Conservation (phyloP, 768 basidiomycete genomes). For the Phlegmacium glaucopus region DNA sequence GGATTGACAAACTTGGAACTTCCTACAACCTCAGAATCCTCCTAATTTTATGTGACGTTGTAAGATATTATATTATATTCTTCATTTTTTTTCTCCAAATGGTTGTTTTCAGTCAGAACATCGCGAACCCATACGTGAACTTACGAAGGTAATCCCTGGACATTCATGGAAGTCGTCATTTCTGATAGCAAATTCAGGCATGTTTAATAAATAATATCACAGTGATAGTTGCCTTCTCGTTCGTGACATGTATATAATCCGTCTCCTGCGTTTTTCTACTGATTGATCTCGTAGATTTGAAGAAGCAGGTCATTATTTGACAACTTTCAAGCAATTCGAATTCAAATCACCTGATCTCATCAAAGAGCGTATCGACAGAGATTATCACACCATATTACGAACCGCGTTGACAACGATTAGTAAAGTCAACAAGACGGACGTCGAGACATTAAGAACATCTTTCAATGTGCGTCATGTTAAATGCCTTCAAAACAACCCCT, state of each 20-base stretch:
- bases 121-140: slow-evolving; percentile 84
- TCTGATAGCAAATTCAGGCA: slow-evolving; percentile 36
- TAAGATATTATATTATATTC: slow-evolving; percentile 36
- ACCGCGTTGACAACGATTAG: slow-evolving; percentile 83
- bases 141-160: slow-evolving; percentile 67
- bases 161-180: neutral
- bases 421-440: slow-evolving; percentile 97
- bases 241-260: slow-evolving; percentile 17
- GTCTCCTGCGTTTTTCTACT: slow-evolving; percentile 2
- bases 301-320: slow-evolving; percentile 89
- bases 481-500: neutral
- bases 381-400: slow-evolving; percentile 78
- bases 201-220: slow-evolving; percentile 94
- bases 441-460: slow-evolving; percentile 86
- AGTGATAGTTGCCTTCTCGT: slow-evolving; percentile 91
- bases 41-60: slow-evolving; percentile 89
- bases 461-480: slow-evolving; percentile 69
- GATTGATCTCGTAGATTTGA: slow-evolving; percentile 53
- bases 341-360: slow-evolving; percentile 91
- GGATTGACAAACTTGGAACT: slow-evolving; percentile 82
- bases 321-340: slow-evolving; percentile 91
- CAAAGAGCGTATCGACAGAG: slow-evolving; percentile 91
- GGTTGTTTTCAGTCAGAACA: slow-evolving; percentile 70
- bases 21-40: slow-evolving; percentile 83
- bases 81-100: neutral